Evolutionary conservation across 805 yeast species (phyloP), one percentile per base, ranked within the genome.

Genomic region (Candida namnaoensis): DNA sequence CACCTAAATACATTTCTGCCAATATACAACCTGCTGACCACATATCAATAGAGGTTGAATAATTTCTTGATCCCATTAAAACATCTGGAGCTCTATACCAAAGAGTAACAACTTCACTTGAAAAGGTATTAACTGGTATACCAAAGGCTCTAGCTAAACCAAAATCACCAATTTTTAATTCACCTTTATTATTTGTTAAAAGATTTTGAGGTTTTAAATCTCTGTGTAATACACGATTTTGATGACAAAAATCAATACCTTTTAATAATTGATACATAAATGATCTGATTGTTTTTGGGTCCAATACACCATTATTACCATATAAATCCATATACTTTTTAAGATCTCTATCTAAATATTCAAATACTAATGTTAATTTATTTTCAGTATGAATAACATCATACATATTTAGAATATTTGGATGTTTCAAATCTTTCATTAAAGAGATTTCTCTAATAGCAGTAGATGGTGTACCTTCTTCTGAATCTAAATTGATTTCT

Each of bases 31-130:
- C 99, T 13, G 96, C 95, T 14, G 96, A 88, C 99, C 99, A 93
- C 66, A 93, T 87, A 60, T 93, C 99, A 46, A 93, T 95, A 8
- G 96, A 90, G 0, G 99, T 93, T 37, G 96, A 85, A 64, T 93
- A 93, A 43, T 95, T 91, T 52, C 96, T 78, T 3, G 96, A 88
- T 3, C 99, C 99, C 56, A 93, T 72, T 40, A 93, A 68, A 28
- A 93, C 98, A 59, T 91, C 99, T 0, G 99, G 99, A 0, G 98
- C 96, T 49, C 99, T 76, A 64, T 91, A 91, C 99, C 99, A 93
- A 48, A 93, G 68, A 0, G 99, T 93, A 37, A 93, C 99, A 41
- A 93, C 98, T 61, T 93, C 99, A 62, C 91, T 93, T 19, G 96
- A 87, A 57, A 90, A 93, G 0, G 99, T 93, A 65, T 95, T 88